These are phyloP conservation scores for Pleurotus sapidus DNA, from an alignment of 768 basidiomycete species.

Conservation along the genomic window DNA sequence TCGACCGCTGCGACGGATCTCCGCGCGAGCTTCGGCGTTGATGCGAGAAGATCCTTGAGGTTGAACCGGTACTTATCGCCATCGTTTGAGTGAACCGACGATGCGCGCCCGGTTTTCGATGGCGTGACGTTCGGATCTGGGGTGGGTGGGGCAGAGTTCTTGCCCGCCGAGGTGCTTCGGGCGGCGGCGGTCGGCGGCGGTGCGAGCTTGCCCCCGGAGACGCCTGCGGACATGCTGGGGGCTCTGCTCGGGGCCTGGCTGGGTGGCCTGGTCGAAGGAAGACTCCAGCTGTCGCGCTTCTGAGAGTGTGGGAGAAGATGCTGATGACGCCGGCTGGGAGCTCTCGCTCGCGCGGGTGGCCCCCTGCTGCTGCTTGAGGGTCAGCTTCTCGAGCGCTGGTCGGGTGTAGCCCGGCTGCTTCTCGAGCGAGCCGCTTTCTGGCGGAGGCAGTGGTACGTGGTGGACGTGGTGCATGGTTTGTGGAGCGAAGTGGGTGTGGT, in stretches of 20 bases:
- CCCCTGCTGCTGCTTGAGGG: conserved; percentile 14
- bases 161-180: conserved; percentile 11
- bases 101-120: conserved; percentile 28
- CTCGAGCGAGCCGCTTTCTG: conserved; percentile 42
- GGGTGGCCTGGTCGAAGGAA: conserved; percentile 58
- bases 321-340: conserved; percentile 33
- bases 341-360: conserved; percentile 23
- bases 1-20: conserved; percentile 68
- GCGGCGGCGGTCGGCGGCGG: conserved; percentile 15
- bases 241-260: conserved; percentile 48
- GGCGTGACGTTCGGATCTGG: conserved; percentile 10
- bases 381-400: conserved; percentile 39
- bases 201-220: conserved; percentile 33
- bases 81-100: conserved; percentile 53
- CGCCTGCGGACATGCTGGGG: conserved; percentile 43
- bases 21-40: conserved; percentile 72
- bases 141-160: not conserved
- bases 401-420: conserved; percentile 52
- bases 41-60: conserved; percentile 71
- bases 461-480: conserved; percentile 10
- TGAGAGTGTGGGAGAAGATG: conserved; percentile 47
- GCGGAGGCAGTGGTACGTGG: conserved; percentile 48
- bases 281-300: conserved; percentile 54
- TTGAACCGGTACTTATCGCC: conserved; percentile 71
- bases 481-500: conserved; percentile 14